Evolutionary conservation across 345 rosid genomes (phyloP).

Genomic region (Psidium friedrichsthalianum): DNA sequence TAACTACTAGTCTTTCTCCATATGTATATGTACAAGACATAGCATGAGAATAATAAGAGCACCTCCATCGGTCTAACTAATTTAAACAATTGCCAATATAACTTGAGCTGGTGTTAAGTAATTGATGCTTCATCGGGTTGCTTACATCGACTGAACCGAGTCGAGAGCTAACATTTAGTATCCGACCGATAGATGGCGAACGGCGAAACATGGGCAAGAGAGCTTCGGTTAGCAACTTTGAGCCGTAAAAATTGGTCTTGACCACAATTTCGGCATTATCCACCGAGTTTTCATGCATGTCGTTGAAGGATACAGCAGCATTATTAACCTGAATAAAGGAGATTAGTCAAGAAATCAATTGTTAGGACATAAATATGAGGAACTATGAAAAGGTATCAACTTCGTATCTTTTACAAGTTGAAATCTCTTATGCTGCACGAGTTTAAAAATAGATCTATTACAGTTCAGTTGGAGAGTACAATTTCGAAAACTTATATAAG

Average conservation of each 20-base stretch:
- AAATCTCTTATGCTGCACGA: neutral
- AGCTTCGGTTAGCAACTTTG: constrained; percentile 50
- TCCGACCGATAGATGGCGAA: constrained; percentile 31
- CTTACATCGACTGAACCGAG: constrained; percentile 65
- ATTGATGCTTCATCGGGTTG: neutral
- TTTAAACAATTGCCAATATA: neutral
- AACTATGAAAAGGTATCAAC: too few relatives aligned
- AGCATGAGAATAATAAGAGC: neutral
- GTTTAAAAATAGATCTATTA: too few relatives aligned
- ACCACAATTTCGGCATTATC: constrained; percentile 62
- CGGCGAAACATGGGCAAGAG: constrained; percentile 66
- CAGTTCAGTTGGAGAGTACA: neutral
- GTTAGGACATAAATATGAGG: neutral
- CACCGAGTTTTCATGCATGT: constrained; percentile 42
- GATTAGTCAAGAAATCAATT: neutral
- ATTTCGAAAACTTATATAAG: neutral
- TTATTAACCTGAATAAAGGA: constrained; percentile 49
- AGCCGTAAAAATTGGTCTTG: constrained; percentile 58
- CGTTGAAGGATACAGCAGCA: constrained; percentile 75
- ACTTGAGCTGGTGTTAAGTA: neutral
- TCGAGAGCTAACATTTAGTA: constrained; percentile 72
- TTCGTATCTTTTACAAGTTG: neutral
- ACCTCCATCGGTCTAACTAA: neutral
- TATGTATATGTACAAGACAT: neutral
- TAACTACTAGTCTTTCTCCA: neutral